A percentile compares a stretch with the other conserved stretches of the same genome.
These are phyloP conservation scores for Patellaria atrata DNA, from an alignment of 495 filamentous ascomycete genomes.

Conservation along the genomic window DNA sequence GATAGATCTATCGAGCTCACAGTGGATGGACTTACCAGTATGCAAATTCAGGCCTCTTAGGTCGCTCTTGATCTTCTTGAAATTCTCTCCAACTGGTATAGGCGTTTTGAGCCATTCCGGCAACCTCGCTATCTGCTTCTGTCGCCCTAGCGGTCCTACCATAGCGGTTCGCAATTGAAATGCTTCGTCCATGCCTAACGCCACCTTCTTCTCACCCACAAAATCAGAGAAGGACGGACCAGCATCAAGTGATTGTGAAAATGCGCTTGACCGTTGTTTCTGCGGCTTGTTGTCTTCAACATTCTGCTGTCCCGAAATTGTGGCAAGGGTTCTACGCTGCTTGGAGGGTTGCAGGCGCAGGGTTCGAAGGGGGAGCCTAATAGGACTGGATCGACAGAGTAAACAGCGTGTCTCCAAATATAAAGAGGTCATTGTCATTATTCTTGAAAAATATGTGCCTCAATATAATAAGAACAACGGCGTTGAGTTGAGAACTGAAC, in stretches of 20 bases:
- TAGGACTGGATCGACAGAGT: no score
- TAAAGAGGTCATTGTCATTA: no score
- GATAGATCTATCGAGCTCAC: constrained; percentile 1
- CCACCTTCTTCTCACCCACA: constrained; percentile 38
- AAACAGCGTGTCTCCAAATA: no score
- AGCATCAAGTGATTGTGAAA: constrained; percentile 65
- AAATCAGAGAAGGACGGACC: constrained; percentile 83
- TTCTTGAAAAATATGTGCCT: no score
- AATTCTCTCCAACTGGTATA: constrained; percentile 72
- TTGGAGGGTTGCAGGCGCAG: no score
- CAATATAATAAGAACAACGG: no score
- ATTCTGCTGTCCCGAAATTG: no score
- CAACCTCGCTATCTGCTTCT: constrained; percentile 77
- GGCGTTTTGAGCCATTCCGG: constrained; percentile 94
- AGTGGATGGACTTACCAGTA: no score
- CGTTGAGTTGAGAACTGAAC: no score
- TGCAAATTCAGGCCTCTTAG: constrained; percentile 78
- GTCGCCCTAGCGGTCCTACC: constrained; percentile 67
- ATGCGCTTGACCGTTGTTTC: constrained; percentile 34
- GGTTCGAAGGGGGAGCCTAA: no score
- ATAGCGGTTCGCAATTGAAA: constrained; percentile 57
- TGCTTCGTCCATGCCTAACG: constrained; percentile 44
- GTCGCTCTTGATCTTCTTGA: constrained; percentile 86
- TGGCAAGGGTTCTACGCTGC: no score
- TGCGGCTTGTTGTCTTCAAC: no score